These are phyloP conservation scores for Senna siamea DNA, from an alignment of 306 rosid genomes.

Conservation along the genomic window DNA sequence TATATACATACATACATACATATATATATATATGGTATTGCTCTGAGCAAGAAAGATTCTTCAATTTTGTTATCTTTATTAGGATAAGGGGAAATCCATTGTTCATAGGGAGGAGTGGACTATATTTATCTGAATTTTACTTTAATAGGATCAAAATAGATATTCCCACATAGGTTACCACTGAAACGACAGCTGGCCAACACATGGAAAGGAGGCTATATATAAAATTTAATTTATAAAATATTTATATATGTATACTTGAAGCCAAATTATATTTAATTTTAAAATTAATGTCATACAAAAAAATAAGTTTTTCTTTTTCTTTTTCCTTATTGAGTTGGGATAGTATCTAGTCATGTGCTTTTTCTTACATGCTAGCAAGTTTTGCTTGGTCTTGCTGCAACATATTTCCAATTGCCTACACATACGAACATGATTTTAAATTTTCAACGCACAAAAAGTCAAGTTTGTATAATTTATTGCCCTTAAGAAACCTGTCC, in stretches of 20 bases:
- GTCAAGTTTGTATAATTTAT: neutral
- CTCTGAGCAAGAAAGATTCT: constrained; percentile 49
- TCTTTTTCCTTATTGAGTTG: neutral
- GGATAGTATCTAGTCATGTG: constrained; percentile 34
- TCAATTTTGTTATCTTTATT: constrained; percentile 39
- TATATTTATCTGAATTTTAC: constrained; percentile 32
- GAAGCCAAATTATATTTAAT: too few species aligned
- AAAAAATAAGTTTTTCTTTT: neutral
- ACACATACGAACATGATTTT: neutral
- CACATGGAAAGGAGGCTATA: too few species aligned
- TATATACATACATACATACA: constrained; percentile 7
- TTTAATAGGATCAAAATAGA: constrained; percentile 38
- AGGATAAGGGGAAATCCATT: constrained; percentile 42
- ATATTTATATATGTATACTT: too few species aligned
- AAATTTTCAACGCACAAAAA: neutral
- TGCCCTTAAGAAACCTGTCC: neutral
- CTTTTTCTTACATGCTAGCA: constrained; percentile 3
- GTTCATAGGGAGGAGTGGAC: constrained; percentile 37
- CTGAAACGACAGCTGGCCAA: constrained; percentile 54
- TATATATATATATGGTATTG: too few species aligned
- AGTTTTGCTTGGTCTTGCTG: neutral
- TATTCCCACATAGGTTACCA: constrained; percentile 40
- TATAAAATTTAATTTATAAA: too few species aligned
- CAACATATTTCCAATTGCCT: neutral
- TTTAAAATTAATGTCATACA: too few species aligned